phyloP scores from a whole-genome alignment of 176 grass and related monocot genomes.

The Phyllostachys edulis region DNA sequence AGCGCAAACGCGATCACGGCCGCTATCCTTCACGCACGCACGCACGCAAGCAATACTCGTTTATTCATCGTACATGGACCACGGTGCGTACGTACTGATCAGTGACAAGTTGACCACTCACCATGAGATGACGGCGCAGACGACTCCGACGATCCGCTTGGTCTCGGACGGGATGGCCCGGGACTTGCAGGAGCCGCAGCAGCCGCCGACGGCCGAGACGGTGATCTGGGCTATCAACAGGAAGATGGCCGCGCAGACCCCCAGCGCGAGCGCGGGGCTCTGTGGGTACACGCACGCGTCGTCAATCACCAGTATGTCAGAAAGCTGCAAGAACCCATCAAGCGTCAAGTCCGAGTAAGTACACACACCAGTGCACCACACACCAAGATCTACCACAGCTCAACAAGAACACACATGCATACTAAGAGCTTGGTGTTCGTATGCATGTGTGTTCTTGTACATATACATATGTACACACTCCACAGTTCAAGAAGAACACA shows the following conservation, averaged over 20 bases:
- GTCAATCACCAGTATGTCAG: neutral
- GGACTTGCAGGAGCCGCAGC: constrained; percentile 43
- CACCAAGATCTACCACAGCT: neutral
- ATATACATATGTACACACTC: too few species aligned
- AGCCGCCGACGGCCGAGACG: constrained; percentile 19
- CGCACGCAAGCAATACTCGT: too few species aligned
- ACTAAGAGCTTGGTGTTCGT: too few species aligned
- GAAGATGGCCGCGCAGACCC: constrained; percentile 33
- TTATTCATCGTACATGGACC: too few species aligned
- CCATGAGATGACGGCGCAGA: constrained; percentile 31
- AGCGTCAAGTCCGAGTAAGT: neutral
- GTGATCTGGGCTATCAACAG: constrained; percentile 18
- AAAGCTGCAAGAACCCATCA: neutral
- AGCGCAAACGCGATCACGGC: constrained; percentile 16
- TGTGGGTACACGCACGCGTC: constrained; percentile 18
- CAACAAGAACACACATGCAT: neutral
- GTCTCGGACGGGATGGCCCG: constrained; percentile 16
- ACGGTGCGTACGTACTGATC: too few species aligned
- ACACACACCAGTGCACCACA: neutral
- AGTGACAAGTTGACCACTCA: neutral
- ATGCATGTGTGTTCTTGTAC: too few species aligned
- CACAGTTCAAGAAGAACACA: too few species aligned
- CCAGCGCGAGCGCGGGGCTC: constrained; percentile 8
- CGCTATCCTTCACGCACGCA: neutral
- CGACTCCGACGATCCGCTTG: constrained; percentile 1